These are phyloP conservation scores for Schizochytrium sp. DNA, from an alignment of 108 stramenopile genomes.

Conservation along the genomic window DNA sequence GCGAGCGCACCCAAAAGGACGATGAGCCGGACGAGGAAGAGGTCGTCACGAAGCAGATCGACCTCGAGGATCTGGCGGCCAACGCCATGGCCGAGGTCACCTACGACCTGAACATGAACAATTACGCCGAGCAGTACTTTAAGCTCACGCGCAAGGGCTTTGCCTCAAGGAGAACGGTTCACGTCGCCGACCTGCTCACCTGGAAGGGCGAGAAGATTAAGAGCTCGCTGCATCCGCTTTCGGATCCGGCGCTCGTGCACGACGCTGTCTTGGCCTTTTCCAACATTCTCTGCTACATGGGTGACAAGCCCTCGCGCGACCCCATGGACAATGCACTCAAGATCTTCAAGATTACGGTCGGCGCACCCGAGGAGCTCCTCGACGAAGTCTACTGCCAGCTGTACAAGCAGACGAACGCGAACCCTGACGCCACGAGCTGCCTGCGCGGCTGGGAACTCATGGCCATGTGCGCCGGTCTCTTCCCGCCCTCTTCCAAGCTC, in stretches of 20 bases:
- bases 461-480: not conserved
- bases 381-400: slow-evolving; percentile 43
- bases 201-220: slow-evolving; percentile 35
- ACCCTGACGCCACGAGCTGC: slow-evolving; percentile 11
- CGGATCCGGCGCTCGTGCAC: slow-evolving; percentile 3
- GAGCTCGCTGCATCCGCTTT: slow-evolving; percentile 21
- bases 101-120: not conserved
- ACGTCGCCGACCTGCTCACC: slow-evolving; percentile 15
- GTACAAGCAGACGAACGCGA: slow-evolving; percentile 36
- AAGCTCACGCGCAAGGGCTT: slow-evolving; percentile 35
- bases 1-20: not conserved
- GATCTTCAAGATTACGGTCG: slow-evolving; percentile 15
- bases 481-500: slow-evolving; percentile 21
- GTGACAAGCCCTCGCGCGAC: slow-evolving; percentile 22
- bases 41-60: not conserved
- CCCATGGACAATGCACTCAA: slow-evolving; percentile 26
- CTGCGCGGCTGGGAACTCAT: slow-evolving; percentile 38
- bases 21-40: not conserved
- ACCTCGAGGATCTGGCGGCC: not conserved
- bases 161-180: slow-evolving; percentile 17
- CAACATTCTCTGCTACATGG: slow-evolving; percentile 42
- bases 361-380: slow-evolving; percentile 30
- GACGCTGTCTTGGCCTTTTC: slow-evolving; percentile 26
- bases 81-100: not conserved
- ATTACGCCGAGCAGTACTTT: slow-evolving; percentile 32